phyloP scores from a whole-genome alignment of 2,329 filamentous ascomycete species.

The Meredithiella fracta region DNA sequence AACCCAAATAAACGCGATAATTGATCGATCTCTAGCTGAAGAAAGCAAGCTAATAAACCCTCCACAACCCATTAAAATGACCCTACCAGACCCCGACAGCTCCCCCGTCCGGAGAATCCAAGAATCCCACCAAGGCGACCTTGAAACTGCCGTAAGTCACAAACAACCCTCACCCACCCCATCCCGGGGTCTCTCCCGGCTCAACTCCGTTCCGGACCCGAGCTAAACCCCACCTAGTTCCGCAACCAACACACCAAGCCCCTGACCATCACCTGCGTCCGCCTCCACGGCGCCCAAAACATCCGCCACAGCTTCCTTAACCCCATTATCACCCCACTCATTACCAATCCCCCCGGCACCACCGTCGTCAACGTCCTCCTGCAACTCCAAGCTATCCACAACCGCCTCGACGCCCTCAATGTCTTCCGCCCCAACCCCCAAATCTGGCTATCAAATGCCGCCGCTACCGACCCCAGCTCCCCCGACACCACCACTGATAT shows the following conservation, averaged over 20 bases:
- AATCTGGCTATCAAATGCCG: conserved; percentile 65
- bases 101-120: too few relatives aligned
- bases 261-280: conserved; percentile 51
- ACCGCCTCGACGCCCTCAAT: conserved; percentile 59
- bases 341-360: conserved; percentile 43
- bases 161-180: too few relatives aligned
- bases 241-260: conserved; percentile 72
- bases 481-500: conserved; percentile 67
- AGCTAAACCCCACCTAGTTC: conserved; percentile 37
- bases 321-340: conserved; percentile 59
- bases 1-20: too few relatives aligned
- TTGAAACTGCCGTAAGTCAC: too few relatives aligned
- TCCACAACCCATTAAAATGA: too few relatives aligned
- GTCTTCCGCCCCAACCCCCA: conserved; percentile 75
- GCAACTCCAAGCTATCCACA: conserved; percentile 52
- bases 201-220: too few relatives aligned
- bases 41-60: too few relatives aligned
- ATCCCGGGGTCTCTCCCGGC: too few relatives aligned
- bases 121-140: too few relatives aligned
- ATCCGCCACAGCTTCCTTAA: conserved; percentile 76
- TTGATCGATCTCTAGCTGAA: too few relatives aligned
- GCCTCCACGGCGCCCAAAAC: conserved; percentile 61
- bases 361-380: conserved; percentile 66
- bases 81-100: too few relatives aligned
- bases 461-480: conserved; percentile 45